Conservation (phyloP, 1,284 basidiomycete species). For the Xerocomus minutiporus region DNA sequence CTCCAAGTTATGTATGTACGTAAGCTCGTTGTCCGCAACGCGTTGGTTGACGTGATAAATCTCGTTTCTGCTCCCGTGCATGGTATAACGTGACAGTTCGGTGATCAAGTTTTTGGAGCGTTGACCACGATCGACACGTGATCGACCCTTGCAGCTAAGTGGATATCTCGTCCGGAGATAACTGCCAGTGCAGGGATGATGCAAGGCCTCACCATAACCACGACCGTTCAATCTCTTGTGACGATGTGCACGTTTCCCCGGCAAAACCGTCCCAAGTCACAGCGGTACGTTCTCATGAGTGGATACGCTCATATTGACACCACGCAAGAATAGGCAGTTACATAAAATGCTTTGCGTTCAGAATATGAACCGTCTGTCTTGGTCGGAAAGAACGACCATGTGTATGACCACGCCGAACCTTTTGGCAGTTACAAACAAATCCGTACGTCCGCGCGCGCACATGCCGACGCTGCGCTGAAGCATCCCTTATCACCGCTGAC, state of each 20-base stretch:
- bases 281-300: background rate
- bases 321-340: background rate
- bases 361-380: background rate
- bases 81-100: background rate
- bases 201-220: background rate
- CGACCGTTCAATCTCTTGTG: background rate
- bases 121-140: background rate
- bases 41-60: background rate
- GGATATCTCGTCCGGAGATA: background rate
- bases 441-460: too few species aligned
- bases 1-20: background rate
- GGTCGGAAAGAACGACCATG: background rate
- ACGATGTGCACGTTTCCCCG: background rate
- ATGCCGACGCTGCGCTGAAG: background rate
- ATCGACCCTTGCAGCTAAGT: background rate
- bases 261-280: background rate
- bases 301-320: background rate
- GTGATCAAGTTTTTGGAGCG: background rate
- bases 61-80: background rate
- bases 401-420: background rate
- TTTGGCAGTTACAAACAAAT: background rate
- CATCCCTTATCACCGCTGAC: too few species aligned
- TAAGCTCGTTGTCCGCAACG: too few species aligned
- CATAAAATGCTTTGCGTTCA: background rate
- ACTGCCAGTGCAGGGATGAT: background rate